Conservation (phyloP, 495 filamentous ascomycete species). For the Penicillium manginii region DNA sequence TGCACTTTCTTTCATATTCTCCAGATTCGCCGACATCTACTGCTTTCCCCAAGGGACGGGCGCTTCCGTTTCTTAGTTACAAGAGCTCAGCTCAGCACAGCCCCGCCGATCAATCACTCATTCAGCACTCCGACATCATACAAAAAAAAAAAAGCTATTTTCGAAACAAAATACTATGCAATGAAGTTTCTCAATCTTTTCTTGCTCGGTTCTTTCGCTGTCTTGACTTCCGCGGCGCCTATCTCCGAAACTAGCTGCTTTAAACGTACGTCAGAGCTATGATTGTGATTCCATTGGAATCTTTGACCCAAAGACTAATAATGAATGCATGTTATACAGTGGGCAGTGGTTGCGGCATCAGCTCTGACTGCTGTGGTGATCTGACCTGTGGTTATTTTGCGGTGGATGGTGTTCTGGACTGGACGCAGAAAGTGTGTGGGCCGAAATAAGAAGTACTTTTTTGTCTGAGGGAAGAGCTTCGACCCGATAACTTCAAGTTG, state of each 20-base stretch:
- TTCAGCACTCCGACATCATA: neutral
- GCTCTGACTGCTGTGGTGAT: conserved; percentile 4
- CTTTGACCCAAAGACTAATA: neutral
- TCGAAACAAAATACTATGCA: neutral
- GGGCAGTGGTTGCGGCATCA: neutral
- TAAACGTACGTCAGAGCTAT: neutral
- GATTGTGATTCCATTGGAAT: no score
- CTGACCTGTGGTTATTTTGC: conserved; percentile 1
- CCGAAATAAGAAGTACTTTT: neutral
- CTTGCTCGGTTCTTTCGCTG: conserved; percentile 2
- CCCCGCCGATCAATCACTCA: neutral
- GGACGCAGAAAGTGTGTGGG: conserved; percentile 5
- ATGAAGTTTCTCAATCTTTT: conserved; percentile 3
- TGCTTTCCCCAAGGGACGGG: no score
- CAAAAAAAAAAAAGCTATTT: neutral
- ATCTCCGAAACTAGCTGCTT: neutral
- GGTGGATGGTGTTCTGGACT: conserved; percentile 4
- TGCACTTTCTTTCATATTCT: neutral
- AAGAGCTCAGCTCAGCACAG: neutral
- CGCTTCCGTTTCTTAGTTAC: no score
- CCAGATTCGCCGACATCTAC: no score
- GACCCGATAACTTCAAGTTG: neutral
- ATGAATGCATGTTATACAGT: neutral
- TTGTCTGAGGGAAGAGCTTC: neutral
- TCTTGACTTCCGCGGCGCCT: neutral